A percentile compares a stretch with the other conserved stretches of the same genome.
Evolutionary conservation across 2,329 filamentous ascomycete species (phyloP).

Genomic region (Talaromyces sp.): DNA sequence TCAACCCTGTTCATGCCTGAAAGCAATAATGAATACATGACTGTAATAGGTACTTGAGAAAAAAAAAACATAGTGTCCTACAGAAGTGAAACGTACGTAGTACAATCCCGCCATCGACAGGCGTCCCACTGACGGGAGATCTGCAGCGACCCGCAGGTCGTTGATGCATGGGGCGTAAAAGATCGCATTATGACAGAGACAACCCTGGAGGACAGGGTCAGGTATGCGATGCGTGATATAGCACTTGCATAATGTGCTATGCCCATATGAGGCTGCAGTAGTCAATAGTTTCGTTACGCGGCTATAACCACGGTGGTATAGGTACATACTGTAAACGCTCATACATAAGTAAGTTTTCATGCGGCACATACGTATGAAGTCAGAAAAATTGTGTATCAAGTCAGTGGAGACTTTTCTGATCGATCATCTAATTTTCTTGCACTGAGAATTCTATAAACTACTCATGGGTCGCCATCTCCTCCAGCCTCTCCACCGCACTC

Average conservation of each 20-base stretch:
- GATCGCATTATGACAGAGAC: background rate
- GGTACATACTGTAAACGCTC: too few species aligned
- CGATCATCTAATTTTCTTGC: background rate
- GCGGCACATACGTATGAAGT: background rate
- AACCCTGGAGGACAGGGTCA: background rate
- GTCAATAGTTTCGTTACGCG: background rate
- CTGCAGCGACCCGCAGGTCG: background rate
- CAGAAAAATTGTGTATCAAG: background rate
- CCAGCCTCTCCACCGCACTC: slow-evolving; percentile 42
- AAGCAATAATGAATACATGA: background rate
- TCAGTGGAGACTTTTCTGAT: background rate
- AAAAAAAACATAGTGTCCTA: background rate
- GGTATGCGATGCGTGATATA: background rate
- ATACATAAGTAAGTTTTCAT: background rate
- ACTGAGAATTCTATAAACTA: background rate
- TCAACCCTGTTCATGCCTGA: background rate
- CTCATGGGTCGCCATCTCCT: slow-evolving; percentile 39
- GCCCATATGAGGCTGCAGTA: background rate
- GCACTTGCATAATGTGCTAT: background rate
- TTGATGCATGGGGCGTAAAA: background rate
- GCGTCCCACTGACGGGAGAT: background rate
- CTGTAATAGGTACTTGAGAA: background rate
- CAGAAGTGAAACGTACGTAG: background rate
- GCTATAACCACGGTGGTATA: too few species aligned
- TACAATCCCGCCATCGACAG: background rate